Percentiles rank a stretch among this genome's conserved stretches.
phyloP scores from a whole-genome alignment of 176 grass and related monocot species.

The Triticum aestivum region DNA sequence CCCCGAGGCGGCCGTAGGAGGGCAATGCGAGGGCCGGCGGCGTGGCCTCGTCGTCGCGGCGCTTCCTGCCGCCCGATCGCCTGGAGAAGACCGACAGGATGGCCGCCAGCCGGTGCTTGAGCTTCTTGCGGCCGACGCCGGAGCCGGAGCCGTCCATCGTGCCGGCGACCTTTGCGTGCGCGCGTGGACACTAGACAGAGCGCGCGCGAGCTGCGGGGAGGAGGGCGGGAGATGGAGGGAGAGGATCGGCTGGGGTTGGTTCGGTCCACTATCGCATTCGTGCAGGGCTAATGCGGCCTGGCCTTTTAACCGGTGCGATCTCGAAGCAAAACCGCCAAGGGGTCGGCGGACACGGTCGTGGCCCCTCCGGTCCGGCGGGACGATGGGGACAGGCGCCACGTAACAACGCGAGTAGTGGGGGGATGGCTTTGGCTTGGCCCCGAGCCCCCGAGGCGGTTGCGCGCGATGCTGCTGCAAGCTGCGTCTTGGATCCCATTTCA shows the following conservation, averaged over 20 bases:
- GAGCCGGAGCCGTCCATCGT: slow-evolving; percentile 33
- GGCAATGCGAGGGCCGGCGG: slow-evolving; percentile 31
- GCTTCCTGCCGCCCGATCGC: slow-evolving; percentile 35
- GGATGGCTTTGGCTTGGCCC: background rate
- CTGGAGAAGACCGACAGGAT: slow-evolving; percentile 68
- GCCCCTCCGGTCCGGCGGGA: background rate
- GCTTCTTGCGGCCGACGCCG: slow-evolving; percentile 43
- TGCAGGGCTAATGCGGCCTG: slow-evolving; percentile 30
- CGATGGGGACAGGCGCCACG: slow-evolving; percentile 19
- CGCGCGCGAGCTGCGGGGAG: slow-evolving; percentile 14
- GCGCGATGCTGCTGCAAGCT: background rate
- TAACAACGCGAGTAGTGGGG: background rate
- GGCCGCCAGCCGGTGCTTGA: slow-evolving; percentile 64
- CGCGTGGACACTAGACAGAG: background rate
- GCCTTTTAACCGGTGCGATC: slow-evolving; percentile 38
- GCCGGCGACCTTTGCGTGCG: background rate
- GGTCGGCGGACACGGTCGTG: slow-evolving; percentile 11
- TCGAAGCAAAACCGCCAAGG: slow-evolving; percentile 16
- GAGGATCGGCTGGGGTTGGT: background rate
- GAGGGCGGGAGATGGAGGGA: background rate
- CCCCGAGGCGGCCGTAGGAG: slow-evolving; percentile 23
- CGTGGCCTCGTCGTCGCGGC: slow-evolving; percentile 6
- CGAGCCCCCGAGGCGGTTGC: background rate
- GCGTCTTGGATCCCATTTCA: slow-evolving; percentile 1
- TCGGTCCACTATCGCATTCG: slow-evolving; percentile 46